Conservation (phyloP, 768 basidiomycete genomes). For the Psilocybe cyanescens region DNA sequence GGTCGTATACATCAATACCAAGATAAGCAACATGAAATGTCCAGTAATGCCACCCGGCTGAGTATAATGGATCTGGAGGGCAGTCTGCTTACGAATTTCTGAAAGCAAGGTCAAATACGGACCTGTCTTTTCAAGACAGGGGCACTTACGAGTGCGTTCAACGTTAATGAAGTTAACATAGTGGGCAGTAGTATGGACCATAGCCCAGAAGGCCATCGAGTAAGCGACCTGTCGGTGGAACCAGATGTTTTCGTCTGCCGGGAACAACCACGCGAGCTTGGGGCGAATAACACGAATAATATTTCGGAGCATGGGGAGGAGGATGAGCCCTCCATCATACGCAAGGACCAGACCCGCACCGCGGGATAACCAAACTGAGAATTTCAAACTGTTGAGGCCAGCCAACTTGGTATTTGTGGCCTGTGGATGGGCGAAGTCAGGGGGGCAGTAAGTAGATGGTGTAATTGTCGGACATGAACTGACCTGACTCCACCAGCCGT, state of each 20-base stretch:
- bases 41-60: slow-evolving; percentile 93
- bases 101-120: slow-evolving; percentile 10
- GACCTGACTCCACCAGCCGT: slow-evolving; percentile 91
- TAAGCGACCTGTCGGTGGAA: slow-evolving; percentile 96
- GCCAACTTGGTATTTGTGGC: slow-evolving; percentile 63
- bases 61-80: slow-evolving; percentile 85
- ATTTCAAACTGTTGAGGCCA: slow-evolving; percentile 78
- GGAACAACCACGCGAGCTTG: slow-evolving; percentile 79
- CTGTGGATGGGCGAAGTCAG: slow-evolving; percentile 35
- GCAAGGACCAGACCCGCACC: slow-evolving; percentile 93
- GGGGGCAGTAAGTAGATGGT: background rate
- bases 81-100: slow-evolving; percentile 83
- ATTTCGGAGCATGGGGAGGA: slow-evolving; percentile 90
- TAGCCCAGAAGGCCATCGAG: slow-evolving; percentile 90
- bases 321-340: slow-evolving; percentile 83
- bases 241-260: slow-evolving; percentile 95
- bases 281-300: slow-evolving; percentile 85
- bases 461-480: slow-evolving; percentile 16
- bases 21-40: slow-evolving; percentile 93
- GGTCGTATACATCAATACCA: slow-evolving; percentile 92
- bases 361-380: slow-evolving; percentile 88
- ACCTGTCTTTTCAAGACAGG: background rate
- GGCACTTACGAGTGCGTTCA: slow-evolving; percentile 75
- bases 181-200: slow-evolving; percentile 93
- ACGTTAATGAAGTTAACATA: slow-evolving; percentile 95